Percentiles rank a stretch among this genome's conserved stretches.
Conservation (phyloP, 139 green algal species). For the Chlorella sp. region DNA sequence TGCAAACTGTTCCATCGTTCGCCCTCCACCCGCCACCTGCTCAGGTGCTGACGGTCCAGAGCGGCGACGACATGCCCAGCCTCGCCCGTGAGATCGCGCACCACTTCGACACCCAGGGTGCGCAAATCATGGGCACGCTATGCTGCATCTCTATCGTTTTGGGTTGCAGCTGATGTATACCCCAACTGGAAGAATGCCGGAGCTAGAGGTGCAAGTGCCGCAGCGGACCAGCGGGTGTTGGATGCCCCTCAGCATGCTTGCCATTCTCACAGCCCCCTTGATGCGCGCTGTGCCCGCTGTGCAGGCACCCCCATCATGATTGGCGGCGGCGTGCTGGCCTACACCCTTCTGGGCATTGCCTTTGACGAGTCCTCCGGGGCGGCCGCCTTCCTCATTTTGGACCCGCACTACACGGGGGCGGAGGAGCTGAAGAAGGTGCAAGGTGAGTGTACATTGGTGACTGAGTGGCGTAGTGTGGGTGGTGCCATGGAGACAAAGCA, state of each 20-base stretch:
- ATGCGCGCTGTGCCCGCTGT: too few species aligned
- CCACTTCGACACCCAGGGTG: conserved; percentile 88
- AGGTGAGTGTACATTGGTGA: background rate
- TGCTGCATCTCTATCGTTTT: too few species aligned
- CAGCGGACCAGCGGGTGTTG: too few species aligned
- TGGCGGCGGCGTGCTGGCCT: conserved; percentile 95
- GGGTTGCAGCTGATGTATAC: too few species aligned
- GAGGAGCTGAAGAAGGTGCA: conserved; percentile 80
- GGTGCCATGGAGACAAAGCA: too few species aligned
- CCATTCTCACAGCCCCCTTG: too few species aligned
- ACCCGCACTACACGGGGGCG: conserved; percentile 95
- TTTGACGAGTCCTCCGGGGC: conserved; percentile 89
- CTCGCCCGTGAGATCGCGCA: conserved; percentile 82
- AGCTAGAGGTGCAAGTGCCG: too few species aligned
- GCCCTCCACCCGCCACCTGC: too few species aligned
- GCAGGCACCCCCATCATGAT: conserved; percentile 90
- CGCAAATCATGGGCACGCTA: background rate
- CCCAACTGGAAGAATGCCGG: too few species aligned
- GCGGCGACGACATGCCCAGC: conserved; percentile 82
- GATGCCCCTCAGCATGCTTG: too few species aligned
- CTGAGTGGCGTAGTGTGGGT: too few species aligned
- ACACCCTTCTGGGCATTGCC: conserved; percentile 95
- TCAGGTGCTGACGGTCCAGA: conserved; percentile 65
- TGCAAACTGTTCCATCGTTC: too few species aligned
- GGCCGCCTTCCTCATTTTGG: conserved; percentile 94